Base-by-base conservation (phyloP, 2,329 filamentous ascomycete genomes). In the Ceratocystis cacaofunesta region DNA sequence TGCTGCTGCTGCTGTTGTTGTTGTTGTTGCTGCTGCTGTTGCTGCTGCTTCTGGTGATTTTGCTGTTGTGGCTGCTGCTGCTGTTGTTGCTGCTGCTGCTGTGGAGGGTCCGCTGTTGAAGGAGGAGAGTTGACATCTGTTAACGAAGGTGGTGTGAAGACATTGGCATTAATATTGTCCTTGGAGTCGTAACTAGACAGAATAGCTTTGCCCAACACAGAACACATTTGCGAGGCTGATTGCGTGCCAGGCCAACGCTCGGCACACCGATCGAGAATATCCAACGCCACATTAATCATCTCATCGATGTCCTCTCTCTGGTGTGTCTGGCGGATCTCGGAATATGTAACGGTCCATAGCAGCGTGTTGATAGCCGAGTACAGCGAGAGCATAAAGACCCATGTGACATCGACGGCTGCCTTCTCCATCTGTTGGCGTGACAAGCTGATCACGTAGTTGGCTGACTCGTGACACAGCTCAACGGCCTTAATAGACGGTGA, bases 331-430 rank as follows among this genome's bases (percentile, higher is more conserved):
- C 94, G 86, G 28, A 97, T 86, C 69, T 92, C 88, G 2, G 87
- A 82, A 72, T 95, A 96, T 0, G 92, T 95, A 6, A 95, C 82
- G 1, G 89, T 85, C 94, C 94, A 99, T 0, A 99, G 81, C 62
- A 96, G 82, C 4, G 90, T 92, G 72, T 96, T 96, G 66, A 97
- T 82, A 3, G 89, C 86, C 85, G 95, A 94, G 76, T 95, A 96
- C 50, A 97, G 82, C 22, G 88, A 86, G 67, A 96, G 82, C 0
- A 95, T 84, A 72, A 96, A 96, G 55, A 96, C 87, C 92, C 92
- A 97, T 0, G 92, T 96, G 68, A 96, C 80, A 72, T 96, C 92
- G 10, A 94, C 84, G 25, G 85, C 85, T 15, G 83, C 82, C 17
- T 82, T 85, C 69, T 87, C 83, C 72, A 96, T 87, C 74, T 96